Evolutionary conservation across 345 rosid species (phyloP).

Genomic region (Eutrema japonicum): DNA sequence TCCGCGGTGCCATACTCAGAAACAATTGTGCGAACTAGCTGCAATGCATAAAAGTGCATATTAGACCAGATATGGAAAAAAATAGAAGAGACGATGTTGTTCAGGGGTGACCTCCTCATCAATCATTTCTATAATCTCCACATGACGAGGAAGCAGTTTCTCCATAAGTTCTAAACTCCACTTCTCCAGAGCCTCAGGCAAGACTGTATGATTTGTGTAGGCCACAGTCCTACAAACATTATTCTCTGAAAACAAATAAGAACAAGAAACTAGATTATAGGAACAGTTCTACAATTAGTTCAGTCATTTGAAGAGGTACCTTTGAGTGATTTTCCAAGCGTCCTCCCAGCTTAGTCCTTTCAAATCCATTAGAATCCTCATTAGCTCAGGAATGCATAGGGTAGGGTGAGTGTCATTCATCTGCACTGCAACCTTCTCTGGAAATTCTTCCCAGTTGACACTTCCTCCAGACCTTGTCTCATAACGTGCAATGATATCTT

Average conservation of each 20-base stretch:
- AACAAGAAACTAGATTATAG: neutral
- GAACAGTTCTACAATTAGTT: neutral
- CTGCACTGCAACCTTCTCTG: slow-evolving; percentile 82
- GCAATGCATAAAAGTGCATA: slow-evolving; percentile 35
- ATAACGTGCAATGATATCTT: slow-evolving; percentile 70
- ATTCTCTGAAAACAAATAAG: neutral
- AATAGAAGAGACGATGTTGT: slow-evolving; percentile 21
- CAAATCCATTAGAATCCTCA: slow-evolving; percentile 72
- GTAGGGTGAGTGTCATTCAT: slow-evolving; percentile 91
- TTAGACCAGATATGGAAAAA: slow-evolving; percentile 19
- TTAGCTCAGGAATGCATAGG: slow-evolving; percentile 77
- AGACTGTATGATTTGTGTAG: slow-evolving; percentile 83
- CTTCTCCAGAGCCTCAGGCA: slow-evolving; percentile 89
- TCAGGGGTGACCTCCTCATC: slow-evolving; percentile 69
- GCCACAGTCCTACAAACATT: slow-evolving; percentile 65
- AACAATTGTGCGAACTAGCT: slow-evolving; percentile 67
- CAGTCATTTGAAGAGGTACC: slow-evolving; percentile 44
- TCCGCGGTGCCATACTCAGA: slow-evolving; percentile 62
- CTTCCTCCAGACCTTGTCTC: slow-evolving; percentile 71
- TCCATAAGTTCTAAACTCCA: slow-evolving; percentile 87
- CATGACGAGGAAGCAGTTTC: slow-evolving; percentile 75
- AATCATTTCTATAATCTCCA: slow-evolving; percentile 78
- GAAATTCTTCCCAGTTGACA: slow-evolving; percentile 73
- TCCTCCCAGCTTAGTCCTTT: slow-evolving; percentile 76
- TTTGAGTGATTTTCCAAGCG: slow-evolving; percentile 78